Conservation (phyloP, 495 filamentous ascomycete species). For the Pyronema domesticum region DNA sequence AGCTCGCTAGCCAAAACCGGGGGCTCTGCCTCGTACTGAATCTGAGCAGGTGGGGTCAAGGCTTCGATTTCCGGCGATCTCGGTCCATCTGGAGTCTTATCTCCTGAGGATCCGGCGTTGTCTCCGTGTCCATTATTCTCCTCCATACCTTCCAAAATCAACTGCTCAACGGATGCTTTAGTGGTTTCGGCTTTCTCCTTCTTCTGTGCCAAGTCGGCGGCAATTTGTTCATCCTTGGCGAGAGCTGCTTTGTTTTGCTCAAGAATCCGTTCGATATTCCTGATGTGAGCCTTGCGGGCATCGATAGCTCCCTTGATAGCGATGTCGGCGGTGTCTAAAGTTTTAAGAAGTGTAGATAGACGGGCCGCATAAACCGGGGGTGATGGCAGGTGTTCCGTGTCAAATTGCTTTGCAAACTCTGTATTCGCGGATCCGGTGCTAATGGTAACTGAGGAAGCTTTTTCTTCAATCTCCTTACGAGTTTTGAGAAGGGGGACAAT, state of each 20-base stretch:
- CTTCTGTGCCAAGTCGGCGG: constrained; percentile 39
- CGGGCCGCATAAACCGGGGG: constrained; percentile 84
- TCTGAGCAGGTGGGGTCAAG: constrained; percentile 52
- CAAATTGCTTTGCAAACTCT: constrained; percentile 67
- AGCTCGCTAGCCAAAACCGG: constrained; percentile 18
- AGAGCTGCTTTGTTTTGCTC: constrained; percentile 53
- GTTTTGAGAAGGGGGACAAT: constrained; percentile 53
- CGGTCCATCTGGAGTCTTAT: constrained; percentile 31
- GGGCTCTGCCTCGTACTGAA: constrained; percentile 13
- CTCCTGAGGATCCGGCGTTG: constrained; percentile 24
- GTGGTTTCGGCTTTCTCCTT: constrained; percentile 51
- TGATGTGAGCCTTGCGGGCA: constrained; percentile 57
- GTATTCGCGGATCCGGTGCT: constrained; percentile 47
- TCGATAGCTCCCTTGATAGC: constrained; percentile 83
- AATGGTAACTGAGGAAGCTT: constrained; percentile 41
- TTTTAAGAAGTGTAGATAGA: constrained; percentile 69
- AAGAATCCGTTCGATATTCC: constrained; percentile 66
- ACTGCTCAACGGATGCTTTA: constrained; percentile 73
- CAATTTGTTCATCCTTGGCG: constrained; percentile 44
- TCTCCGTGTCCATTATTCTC: constrained; percentile 29
- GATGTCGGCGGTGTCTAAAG: constrained; percentile 73
- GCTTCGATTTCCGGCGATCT: constrained; percentile 65
- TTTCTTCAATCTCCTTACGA: constrained; percentile 55
- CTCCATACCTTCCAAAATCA: constrained; percentile 65
- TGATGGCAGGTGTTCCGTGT: constrained; percentile 44